phyloP scores from a whole-genome alignment of 768 basidiomycete genomes.

The Daedaleopsis sinensis region DNA sequence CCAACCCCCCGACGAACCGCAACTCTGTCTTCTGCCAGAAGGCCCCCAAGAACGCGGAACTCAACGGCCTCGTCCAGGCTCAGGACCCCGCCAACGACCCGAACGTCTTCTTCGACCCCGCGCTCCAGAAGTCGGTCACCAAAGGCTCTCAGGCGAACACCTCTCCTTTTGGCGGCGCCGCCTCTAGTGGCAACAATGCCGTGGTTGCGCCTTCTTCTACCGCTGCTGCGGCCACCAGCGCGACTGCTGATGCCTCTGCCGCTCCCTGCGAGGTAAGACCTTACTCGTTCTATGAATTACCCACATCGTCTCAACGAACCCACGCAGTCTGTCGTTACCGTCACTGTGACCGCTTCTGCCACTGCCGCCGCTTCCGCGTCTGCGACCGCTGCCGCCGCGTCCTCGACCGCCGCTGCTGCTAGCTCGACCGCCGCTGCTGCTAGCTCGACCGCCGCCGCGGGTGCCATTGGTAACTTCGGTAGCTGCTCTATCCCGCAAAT shows the following conservation, averaged over 20 bases:
- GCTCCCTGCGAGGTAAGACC: slow-evolving; percentile 13
- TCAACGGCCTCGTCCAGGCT: slow-evolving; percentile 39
- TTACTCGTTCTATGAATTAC: background rate
- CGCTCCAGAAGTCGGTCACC: slow-evolving; percentile 38
- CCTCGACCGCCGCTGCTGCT: slow-evolving; percentile 17
- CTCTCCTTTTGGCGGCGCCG: slow-evolving; percentile 27
- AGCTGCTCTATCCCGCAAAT: slow-evolving; percentile 57
- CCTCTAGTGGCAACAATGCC: slow-evolving; percentile 9
- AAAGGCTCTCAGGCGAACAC: slow-evolving; percentile 49
- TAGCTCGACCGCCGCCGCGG: slow-evolving; percentile 16
- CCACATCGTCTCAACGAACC: background rate
- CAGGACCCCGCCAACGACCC: slow-evolving; percentile 39
- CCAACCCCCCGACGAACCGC: slow-evolving; percentile 49
- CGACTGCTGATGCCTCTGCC: slow-evolving; percentile 1
- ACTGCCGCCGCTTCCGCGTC: slow-evolving; percentile 16
- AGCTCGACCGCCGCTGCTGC: slow-evolving; percentile 19
- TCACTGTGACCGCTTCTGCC: slow-evolving; percentile 22
- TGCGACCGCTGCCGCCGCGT: slow-evolving; percentile 17
- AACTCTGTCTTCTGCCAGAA: slow-evolving; percentile 54
- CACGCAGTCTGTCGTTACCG: slow-evolving; percentile 9
- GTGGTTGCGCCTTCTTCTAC: slow-evolving; percentile 10
- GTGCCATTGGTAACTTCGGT: slow-evolving; percentile 48
- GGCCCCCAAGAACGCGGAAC: slow-evolving; percentile 37
- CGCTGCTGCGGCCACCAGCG: slow-evolving; percentile 4
- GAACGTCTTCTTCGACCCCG: slow-evolving; percentile 37